Percentiles rank a stretch among this genome's conserved stretches.
Evolutionary conservation across 148 eudicot species (phyloP).

Genomic region (Vaccinium corymbosum): DNA sequence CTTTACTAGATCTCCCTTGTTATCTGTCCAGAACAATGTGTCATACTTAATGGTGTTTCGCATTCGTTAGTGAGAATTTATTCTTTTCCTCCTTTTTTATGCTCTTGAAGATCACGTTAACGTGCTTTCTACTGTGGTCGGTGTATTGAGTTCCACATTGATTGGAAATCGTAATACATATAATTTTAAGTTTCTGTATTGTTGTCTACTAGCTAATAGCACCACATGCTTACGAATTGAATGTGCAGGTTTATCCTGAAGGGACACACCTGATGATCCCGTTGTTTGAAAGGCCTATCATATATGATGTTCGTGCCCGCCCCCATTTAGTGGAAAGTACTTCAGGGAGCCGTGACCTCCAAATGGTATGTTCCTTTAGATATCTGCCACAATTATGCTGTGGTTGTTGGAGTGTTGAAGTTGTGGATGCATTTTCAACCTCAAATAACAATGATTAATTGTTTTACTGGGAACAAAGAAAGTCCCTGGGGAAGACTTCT

Average conservation of each 20-base stretch:
- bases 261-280: conserved; percentile 88
- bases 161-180: neutral
- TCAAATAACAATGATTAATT: neutral
- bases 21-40: neutral
- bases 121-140: neutral
- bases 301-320: conserved; percentile 92
- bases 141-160: neutral
- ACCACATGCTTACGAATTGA: neutral
- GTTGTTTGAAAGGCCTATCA: conserved; percentile 86
- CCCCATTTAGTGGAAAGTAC: conserved; percentile 90
- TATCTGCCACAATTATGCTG: neutral
- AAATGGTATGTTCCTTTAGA: conserved; percentile 51
- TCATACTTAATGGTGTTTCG: neutral
- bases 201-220: neutral
- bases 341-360: conserved; percentile 95
- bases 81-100: neutral
- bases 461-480: neutral
- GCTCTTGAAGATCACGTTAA: neutral
- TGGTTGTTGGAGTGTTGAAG: neutral
- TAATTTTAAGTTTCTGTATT: neutral
- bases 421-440: neutral
- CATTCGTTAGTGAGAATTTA: neutral
- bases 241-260: conserved; percentile 82
- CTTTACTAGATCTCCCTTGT: neutral
- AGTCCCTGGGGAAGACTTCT: neutral